Base-by-base conservation (phyloP, 2,329 filamentous ascomycete species). In the Malbranchea zuffiana region DNA sequence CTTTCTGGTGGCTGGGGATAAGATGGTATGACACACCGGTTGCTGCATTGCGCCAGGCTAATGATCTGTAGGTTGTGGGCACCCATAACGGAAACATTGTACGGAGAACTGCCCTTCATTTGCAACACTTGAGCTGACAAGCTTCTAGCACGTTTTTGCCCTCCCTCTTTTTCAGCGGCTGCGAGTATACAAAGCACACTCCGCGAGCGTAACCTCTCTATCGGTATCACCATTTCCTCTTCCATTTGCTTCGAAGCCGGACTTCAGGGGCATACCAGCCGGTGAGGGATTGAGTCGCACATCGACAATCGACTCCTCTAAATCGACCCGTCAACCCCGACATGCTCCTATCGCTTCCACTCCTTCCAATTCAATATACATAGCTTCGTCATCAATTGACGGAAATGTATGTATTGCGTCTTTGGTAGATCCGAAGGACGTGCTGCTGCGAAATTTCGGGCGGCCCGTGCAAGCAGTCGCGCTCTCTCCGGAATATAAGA, bases 71-170 rank as follows among this genome's bases (percentile, higher is more conserved):
- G 82, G 80, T 95, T 44, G 69, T 93, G 49, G 90, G 88, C 47
- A 95, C 90, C 20, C 88, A 98, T 59, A 94, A 93, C 63, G 90
- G 90, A 51, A 94, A 90, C 53, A 88, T 96, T 52, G 85, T 92
- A 70, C 68, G 80, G 65, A 32, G 33, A 12, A 20, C 12, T 18
- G 32, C 29, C 19, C 2, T 37, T 17, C 5, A 11, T 32, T 17
- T 12, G 21, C 28, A 21, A 39, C 31, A 4, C 13, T 35, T 43
- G 26, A 51, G 61, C 56, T 64, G 45, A 37, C 23, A 17, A 25
- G 35, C 23, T 25, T 40, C 17, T 49, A 90, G 83, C 82, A 98
- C 66, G 80, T 94, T 44, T 66, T 95, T 31, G 80, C 84, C 46
- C 62, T 96, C 12, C 87, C 90, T 1, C 74, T 77, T 4, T 82